These are phyloP conservation scores for Aureobasidium uvarum DNA, from an alignment of 2,329 filamentous ascomycete species.

Conservation along the genomic window DNA sequence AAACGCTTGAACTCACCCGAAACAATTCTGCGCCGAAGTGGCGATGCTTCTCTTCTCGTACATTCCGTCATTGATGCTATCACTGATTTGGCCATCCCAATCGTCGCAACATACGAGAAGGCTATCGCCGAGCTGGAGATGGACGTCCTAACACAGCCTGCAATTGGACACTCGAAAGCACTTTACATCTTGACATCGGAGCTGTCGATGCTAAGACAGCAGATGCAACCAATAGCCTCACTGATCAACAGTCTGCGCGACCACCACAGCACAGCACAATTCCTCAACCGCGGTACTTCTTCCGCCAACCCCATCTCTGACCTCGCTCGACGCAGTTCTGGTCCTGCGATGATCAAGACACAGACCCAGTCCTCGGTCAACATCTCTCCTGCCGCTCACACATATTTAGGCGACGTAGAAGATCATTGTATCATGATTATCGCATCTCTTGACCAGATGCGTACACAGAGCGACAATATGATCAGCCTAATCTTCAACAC, in stretches of 20 bases:
- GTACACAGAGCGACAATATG: constrained; percentile 69
- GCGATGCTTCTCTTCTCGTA: constrained; percentile 81
- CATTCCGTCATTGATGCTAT: constrained; percentile 90
- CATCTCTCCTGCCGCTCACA: constrained; percentile 75
- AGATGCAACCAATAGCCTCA: constrained; percentile 76
- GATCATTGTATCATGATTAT: constrained; percentile 85
- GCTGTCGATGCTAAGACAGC: constrained; percentile 75
- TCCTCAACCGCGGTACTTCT: neutral
- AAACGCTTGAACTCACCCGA: constrained; percentile 69
- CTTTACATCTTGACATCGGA: constrained; percentile 74
- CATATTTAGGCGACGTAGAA: constrained; percentile 83
- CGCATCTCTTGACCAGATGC: constrained; percentile 75
- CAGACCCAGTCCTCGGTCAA: constrained; percentile 56
- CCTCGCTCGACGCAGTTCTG: constrained; percentile 27
- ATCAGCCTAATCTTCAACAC: constrained; percentile 94
- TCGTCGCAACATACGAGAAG: constrained; percentile 81
- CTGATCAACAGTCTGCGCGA: constrained; percentile 82
- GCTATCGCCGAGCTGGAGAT: constrained; percentile 83
- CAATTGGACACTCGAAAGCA: constrained; percentile 71
- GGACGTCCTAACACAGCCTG: constrained; percentile 77
- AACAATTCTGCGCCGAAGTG: constrained; percentile 79
- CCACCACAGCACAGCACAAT: constrained; percentile 49
- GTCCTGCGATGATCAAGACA: neutral
- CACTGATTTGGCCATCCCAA: constrained; percentile 83
- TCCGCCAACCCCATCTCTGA: constrained; percentile 37